Evolutionary conservation across 202 grass and related monocot species (phyloP).

Genomic region (Zizania palustris): DNA sequence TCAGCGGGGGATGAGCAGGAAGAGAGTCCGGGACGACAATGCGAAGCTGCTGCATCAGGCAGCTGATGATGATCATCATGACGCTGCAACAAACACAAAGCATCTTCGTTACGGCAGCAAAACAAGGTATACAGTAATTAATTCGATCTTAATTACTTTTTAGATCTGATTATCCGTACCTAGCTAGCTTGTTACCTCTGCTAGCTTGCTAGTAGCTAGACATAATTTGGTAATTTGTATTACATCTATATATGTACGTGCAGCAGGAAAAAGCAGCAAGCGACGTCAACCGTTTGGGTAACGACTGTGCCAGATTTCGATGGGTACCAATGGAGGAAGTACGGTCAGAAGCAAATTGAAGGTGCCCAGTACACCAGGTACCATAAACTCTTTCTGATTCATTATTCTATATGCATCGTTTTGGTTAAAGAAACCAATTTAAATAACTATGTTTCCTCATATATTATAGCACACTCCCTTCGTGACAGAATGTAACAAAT

Average conservation of each 20-base stretch:
- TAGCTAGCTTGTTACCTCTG: too few relatives aligned
- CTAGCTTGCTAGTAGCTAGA: background rate
- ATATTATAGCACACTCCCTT: too few relatives aligned
- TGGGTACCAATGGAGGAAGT: conserved; percentile 79
- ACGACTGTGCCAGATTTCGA: conserved; percentile 58
- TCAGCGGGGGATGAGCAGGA: background rate
- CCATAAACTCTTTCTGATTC: too few relatives aligned
- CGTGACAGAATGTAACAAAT: too few relatives aligned
- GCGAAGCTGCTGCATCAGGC: background rate
- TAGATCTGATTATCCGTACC: background rate
- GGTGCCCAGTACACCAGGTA: conserved; percentile 49
- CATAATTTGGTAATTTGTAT: background rate
- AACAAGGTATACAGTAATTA: background rate
- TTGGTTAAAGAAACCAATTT: too few relatives aligned
- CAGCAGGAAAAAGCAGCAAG: conserved; percentile 27
- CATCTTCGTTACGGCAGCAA: background rate
- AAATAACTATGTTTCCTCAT: too few relatives aligned
- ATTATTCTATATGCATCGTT: too few relatives aligned
- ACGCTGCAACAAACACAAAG: background rate
- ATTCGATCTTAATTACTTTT: background rate
- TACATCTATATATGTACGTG: background rate
- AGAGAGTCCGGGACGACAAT: conserved; percentile 8
- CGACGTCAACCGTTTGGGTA: background rate
- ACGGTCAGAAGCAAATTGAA: conserved; percentile 74
- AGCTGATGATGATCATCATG: background rate